Evolutionary conservation across 352 stramenopile genomes (phyloP).

Genomic region (Phytophthora colocasiae): DNA sequence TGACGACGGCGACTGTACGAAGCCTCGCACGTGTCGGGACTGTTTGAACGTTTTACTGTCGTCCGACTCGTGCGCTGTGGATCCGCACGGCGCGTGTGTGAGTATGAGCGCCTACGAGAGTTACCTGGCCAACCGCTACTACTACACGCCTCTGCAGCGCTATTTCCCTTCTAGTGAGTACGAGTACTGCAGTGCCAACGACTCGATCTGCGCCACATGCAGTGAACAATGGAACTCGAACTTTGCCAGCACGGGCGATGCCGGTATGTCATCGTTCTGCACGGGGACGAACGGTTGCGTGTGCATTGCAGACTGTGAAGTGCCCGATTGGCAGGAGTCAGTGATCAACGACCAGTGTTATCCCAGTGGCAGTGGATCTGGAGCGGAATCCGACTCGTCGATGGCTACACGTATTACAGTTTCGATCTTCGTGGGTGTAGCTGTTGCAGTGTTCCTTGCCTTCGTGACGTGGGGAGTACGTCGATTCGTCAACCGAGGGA

Average conservation of each 20-base stretch:
- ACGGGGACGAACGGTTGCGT: slow-evolving; percentile 44
- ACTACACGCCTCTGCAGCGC: slow-evolving; percentile 54
- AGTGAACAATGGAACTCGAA: slow-evolving; percentile 38
- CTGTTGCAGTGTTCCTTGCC: slow-evolving; percentile 29
- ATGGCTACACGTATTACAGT: slow-evolving; percentile 35
- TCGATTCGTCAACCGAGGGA: slow-evolving; percentile 15
- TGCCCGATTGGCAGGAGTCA: slow-evolving; percentile 28
- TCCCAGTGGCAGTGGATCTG: slow-evolving; percentile 7
- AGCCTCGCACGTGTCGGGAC: slow-evolving; percentile 36
- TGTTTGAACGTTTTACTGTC: slow-evolving; percentile 42
- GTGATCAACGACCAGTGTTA: slow-evolving; percentile 40
- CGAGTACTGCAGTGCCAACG: slow-evolving; percentile 47
- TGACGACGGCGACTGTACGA: slow-evolving; percentile 24
- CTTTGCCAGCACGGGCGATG: slow-evolving; percentile 34
- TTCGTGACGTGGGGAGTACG: slow-evolving; percentile 35
- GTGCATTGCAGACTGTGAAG: slow-evolving; percentile 51
- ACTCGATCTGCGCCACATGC: slow-evolving; percentile 44
- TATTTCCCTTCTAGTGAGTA: slow-evolving; percentile 52
- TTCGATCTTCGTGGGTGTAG: slow-evolving; percentile 34
- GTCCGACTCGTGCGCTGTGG: slow-evolving; percentile 38
- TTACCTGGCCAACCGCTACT: slow-evolving; percentile 46
- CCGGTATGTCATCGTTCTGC: slow-evolving; percentile 36
- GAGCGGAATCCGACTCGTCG: slow-evolving; percentile 13
- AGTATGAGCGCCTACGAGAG: slow-evolving; percentile 41
- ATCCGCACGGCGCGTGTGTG: slow-evolving; percentile 45